A percentile compares a stretch with the other conserved stretches of the same genome.
These are phyloP conservation scores for Clavispora phyllophila DNA, from an alignment of 805 yeast species.

Conservation along the genomic window DNA sequence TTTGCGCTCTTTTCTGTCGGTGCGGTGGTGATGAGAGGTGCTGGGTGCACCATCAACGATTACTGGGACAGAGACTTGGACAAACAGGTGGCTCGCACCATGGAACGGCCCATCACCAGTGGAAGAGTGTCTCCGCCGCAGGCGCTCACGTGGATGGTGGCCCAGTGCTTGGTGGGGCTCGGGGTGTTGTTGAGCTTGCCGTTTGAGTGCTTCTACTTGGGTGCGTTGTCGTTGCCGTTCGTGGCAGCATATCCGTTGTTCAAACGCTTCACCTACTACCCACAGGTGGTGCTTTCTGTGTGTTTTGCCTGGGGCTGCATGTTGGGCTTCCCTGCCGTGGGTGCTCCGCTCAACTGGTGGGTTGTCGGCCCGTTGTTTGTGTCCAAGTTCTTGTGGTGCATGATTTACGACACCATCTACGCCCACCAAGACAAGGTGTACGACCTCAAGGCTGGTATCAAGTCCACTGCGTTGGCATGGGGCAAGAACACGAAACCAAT, in stretches of 20 bases:
- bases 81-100: slow-evolving; percentile 79
- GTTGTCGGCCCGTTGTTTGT: slow-evolving; percentile 75
- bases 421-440: slow-evolving; percentile 95
- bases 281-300: slow-evolving; percentile 75
- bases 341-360: slow-evolving; percentile 63
- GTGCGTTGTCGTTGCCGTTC: slow-evolving; percentile 72
- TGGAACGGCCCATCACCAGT: slow-evolving; percentile 88
- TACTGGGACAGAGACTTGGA: slow-evolving; percentile 80
- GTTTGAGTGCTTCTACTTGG: slow-evolving; percentile 72
- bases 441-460: slow-evolving; percentile 86
- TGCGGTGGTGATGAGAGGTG: slow-evolving; percentile 89
- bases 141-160: slow-evolving; percentile 67
- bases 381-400: slow-evolving; percentile 84
- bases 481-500: slow-evolving; percentile 71
- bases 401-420: slow-evolving; percentile 92
- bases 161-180: slow-evolving; percentile 70
- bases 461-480: slow-evolving; percentile 96
- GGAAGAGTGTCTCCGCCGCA: slow-evolving; percentile 68
- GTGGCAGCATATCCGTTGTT: slow-evolving; percentile 88
- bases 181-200: slow-evolving; percentile 72
- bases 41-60: slow-evolving; percentile 96
- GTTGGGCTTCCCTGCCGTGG: slow-evolving; percentile 94
- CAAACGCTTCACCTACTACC: slow-evolving; percentile 92
- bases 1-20: slow-evolving; percentile 76
- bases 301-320: slow-evolving; percentile 95